Base-by-base conservation (phyloP, 345 rosid species). In the Physaria fendleri region DNA sequence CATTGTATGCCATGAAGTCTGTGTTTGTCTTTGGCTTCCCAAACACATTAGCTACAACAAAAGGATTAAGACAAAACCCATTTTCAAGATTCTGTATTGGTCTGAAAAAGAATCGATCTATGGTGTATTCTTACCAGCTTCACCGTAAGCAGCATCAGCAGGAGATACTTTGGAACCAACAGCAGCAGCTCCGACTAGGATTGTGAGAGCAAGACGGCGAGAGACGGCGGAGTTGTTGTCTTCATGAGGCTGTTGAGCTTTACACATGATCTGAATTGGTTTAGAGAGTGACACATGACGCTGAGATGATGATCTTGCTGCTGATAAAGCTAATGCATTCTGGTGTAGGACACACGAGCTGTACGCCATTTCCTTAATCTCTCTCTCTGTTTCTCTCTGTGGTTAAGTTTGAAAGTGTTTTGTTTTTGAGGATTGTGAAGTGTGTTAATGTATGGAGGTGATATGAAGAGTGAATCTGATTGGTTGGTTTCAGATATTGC, bases 141-240 rank as follows among this genome's bases (percentile, higher is more conserved):
- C 97, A 15, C 97, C 99, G 33, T 93, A 93, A 70, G 99, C 97
- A 8, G 99, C 98, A 57, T 81, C 94, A 20, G 99, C 99, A n/a
- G 99, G 97, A 32, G 95, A 77, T 32, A 78, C 95, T 84, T 77
- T 93, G 69, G 99, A 86, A 59, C 88, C 89, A 51, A 83, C 30
- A 12, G 95, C 95, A 1, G 94, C 99, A 27, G 91, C 85, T 8
- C 99, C 99, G 10, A 86, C 71, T 72, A 93, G 89, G 21, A 83
- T 79, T 2, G 94, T 83, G 59, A 93, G 89, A 68, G 94, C 99
- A 48, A 89, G 65, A 40, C 99, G 78, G 51, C 98, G 88, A 30
- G 98, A 84, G 17, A 88, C 76, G 13, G 53, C 63, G 43, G 64
- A 52, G 49, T 7, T 58, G 20, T 73, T 77, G 6, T 81, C 86